Evolutionary conservation across 2,329 filamentous ascomycete species (phyloP).

Genomic region (Xylariaceae sp.): DNA sequence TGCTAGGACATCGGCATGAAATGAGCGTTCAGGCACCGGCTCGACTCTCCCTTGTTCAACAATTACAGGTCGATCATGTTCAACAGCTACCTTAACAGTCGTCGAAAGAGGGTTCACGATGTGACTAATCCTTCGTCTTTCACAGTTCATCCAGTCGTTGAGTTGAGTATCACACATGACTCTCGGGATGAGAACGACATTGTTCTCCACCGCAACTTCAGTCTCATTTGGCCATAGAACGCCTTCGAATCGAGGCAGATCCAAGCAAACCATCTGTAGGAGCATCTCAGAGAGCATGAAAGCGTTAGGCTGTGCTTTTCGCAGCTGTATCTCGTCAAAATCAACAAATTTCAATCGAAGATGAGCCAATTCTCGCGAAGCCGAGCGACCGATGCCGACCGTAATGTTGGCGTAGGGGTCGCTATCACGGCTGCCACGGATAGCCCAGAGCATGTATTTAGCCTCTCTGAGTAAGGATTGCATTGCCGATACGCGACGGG

Average conservation of each 20-base stretch:
- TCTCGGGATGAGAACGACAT: background rate
- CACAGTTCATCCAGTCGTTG: background rate
- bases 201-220: background rate
- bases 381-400: slow-evolving; percentile 2
- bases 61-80: too few relatives aligned
- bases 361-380: background rate
- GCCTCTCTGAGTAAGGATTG: slow-evolving; percentile 23
- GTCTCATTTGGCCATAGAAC: slow-evolving; percentile 3
- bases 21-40: too few relatives aligned
- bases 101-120: too few relatives aligned
- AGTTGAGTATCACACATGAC: background rate
- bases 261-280: slow-evolving; percentile 1
- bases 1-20: too few relatives aligned
- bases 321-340: background rate
- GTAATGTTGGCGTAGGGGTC: slow-evolving; percentile 6
- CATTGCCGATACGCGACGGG: slow-evolving; percentile 15
- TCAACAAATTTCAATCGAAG: background rate
- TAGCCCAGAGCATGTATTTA: slow-evolving; percentile 46
- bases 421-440: slow-evolving; percentile 36
- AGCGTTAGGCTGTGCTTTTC: background rate
- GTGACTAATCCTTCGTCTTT: background rate
- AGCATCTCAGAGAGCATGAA: background rate
- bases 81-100: too few relatives aligned
- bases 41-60: too few relatives aligned
- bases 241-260: background rate